Percentiles rank a stretch among this genome's conserved stretches.
Conservation (phyloP, 2,329 filamentous ascomycete species). For the Leptoxyphium fumago region DNA sequence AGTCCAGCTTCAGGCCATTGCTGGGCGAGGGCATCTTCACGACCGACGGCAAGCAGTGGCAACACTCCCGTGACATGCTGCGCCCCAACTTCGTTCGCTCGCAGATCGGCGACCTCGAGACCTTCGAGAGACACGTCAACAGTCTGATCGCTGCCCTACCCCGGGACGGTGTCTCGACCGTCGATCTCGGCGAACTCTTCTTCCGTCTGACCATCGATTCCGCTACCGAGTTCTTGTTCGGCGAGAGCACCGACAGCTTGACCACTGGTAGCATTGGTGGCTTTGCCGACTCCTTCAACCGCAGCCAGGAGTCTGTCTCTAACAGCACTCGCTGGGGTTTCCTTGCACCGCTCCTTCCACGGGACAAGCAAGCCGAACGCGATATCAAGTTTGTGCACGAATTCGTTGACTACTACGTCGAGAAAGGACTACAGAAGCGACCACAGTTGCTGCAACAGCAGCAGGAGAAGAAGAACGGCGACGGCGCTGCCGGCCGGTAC, state of each 20-base stretch:
- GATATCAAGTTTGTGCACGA: slow-evolving; percentile 27
- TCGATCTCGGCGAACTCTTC: slow-evolving; percentile 49
- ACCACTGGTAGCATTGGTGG: slow-evolving; percentile 10
- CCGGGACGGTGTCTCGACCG: slow-evolving; percentile 27
- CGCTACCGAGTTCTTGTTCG: slow-evolving; percentile 54
- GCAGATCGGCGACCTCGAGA: slow-evolving; percentile 38
- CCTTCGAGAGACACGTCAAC: slow-evolving; percentile 46
- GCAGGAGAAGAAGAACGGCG: slow-evolving; percentile 18
- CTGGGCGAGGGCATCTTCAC: slow-evolving; percentile 33
- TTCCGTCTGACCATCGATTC: slow-evolving; percentile 53
- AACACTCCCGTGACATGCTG: slow-evolving; percentile 30
- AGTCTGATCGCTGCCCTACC: slow-evolving; percentile 46
- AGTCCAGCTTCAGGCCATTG: slow-evolving; percentile 23
- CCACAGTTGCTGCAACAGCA: slow-evolving; percentile 17
- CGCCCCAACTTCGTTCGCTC: slow-evolving; percentile 39
- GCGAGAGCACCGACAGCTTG: slow-evolving; percentile 27
- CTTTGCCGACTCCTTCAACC: slow-evolving; percentile 21
- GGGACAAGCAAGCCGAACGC: slow-evolving; percentile 23
- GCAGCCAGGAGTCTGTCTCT: slow-evolving; percentile 16
- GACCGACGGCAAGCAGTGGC: slow-evolving; percentile 26
- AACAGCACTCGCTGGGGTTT: slow-evolving; percentile 11
- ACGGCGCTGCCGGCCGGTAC: slow-evolving; percentile 24
- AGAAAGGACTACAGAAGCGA: slow-evolving; percentile 25
- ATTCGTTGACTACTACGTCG: slow-evolving; percentile 36
- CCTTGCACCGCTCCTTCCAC: slow-evolving; percentile 9